Base-by-base conservation (phyloP, 1,284 basidiomycete species). In the Vanrija sp. region DNA sequence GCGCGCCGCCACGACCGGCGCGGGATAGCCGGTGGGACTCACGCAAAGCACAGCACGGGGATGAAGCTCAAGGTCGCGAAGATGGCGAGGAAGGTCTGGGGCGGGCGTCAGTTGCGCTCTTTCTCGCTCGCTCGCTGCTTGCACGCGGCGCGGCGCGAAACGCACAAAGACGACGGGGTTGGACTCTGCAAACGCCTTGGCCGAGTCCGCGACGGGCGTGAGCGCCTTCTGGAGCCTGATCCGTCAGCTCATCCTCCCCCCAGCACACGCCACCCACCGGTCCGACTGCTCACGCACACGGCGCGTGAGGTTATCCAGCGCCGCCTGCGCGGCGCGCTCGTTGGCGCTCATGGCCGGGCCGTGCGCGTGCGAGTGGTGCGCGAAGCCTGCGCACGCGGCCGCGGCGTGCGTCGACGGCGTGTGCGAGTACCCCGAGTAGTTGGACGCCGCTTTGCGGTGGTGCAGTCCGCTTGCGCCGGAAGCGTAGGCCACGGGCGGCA, bases 151-250 rank as follows among this genome's bases (percentile, higher is more conserved):
- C 18, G 23, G 3, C 18, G n/a, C 3, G 5, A 28, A 18, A 64
- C 71, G 23, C 46, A 72, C 72, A 53, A 73, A 73, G 38, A 73
- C 44, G 12, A 74, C 63, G 2, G 72, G 72, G 15, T 55, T 50
- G 5, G 47, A 28, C 43, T 74, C 71, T 19, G 71, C 71, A 40
- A 72, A 69, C 7, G 50, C 38, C 34, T 67, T 53, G 16, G 64
- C 57, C 48, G 55, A 57, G 23, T 69, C 60, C 1, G 69, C 70
- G 48, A 63, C 67, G 6, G 72, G 72, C 29, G 57, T 57, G 25
- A 65, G 65, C 28, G 57, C 61, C 10, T 58, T 44, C 38, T 71
- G 69, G 7, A 73, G 29, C 43, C 72, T 74, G n/a, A n/a, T n/a
- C n/a, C n/a, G n/a, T n/a, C n/a, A n/a, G n/a, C n/a, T 28, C 26